These are phyloP conservation scores for Acer yangbiense DNA, from an alignment of 345 rosid genomes.

Conservation along the genomic window DNA sequence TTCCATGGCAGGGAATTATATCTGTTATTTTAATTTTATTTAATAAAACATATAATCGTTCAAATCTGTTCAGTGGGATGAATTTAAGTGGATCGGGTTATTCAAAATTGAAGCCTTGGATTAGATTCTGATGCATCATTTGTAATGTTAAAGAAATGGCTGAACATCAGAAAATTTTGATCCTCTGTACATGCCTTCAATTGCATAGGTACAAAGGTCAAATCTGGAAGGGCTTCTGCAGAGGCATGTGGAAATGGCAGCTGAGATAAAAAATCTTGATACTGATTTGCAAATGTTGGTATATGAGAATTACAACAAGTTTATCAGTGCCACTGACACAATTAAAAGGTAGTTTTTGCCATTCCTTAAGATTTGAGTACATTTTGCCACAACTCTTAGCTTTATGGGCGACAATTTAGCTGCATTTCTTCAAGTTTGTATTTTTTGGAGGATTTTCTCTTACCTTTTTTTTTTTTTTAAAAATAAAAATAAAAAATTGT, in stretches of 20 bases:
- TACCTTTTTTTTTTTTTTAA: not conserved
- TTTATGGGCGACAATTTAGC: not conserved
- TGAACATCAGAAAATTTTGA: not conserved
- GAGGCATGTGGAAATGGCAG: conserved; percentile 95
- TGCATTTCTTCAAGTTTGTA: not conserved
- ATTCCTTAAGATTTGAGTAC: not conserved
- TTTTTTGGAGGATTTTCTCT: conserved; percentile 6
- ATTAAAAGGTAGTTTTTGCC: conserved; percentile 69
- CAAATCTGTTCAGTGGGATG: not conserved
- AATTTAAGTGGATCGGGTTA: conserved; percentile 1
- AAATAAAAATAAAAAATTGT: not conserved
- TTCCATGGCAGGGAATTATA: not conserved
- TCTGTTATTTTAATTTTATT: not conserved
- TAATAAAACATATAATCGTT: not conserved
- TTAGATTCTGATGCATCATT: not conserved
- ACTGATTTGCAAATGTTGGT: conserved; percentile 98
- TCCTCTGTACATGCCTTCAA: conserved; percentile 1
- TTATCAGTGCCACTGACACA: conserved; percentile 97
- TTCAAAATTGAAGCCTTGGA: not conserved
- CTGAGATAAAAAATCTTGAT: conserved; percentile 96
- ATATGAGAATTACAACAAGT: conserved; percentile 95
- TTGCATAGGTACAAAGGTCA: conserved; percentile 68
- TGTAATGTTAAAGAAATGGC: not conserved
- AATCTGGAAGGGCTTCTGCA: conserved; percentile 87
- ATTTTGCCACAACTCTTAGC: not conserved